Conservation (phyloP, 768 basidiomycete species). For the Psilocybe cubensis region DNA sequence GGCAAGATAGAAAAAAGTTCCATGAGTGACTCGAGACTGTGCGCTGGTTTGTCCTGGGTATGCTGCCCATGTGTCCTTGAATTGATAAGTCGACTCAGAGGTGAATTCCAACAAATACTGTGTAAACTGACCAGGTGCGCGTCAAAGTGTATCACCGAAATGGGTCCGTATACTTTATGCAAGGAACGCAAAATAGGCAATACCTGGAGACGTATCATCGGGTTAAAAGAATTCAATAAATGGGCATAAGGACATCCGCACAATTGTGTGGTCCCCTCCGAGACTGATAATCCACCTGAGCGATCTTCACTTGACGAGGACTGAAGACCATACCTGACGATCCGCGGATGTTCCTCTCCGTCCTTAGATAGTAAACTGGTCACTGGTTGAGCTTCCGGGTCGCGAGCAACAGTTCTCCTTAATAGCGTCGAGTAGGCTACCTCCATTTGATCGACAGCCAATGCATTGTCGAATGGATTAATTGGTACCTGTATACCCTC, state of each 20-base stretch:
- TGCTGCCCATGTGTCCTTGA: slow-evolving; percentile 62
- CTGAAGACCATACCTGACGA: slow-evolving; percentile 54
- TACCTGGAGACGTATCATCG: slow-evolving; percentile 53
- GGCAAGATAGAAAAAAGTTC: slow-evolving; percentile 85
- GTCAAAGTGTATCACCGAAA: slow-evolving; percentile 86
- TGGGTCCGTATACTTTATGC: slow-evolving; percentile 77
- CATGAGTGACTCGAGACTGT: slow-evolving; percentile 78
- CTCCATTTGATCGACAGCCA: slow-evolving; percentile 87
- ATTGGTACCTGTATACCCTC: slow-evolving; percentile 61
- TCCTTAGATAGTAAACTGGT: slow-evolving; percentile 52
- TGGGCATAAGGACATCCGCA: slow-evolving; percentile 26
- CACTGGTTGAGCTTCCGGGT: slow-evolving; percentile 40
- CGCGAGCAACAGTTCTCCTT: slow-evolving; percentile 49
- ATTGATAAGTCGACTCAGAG: not conserved
- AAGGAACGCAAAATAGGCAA: slow-evolving; percentile 84
- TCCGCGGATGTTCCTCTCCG: slow-evolving; percentile 69
- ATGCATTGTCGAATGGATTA: slow-evolving; percentile 78
- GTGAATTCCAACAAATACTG: not conserved
- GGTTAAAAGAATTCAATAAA: slow-evolving; percentile 44
- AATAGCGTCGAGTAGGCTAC: slow-evolving; percentile 82
- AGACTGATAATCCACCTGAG: slow-evolving; percentile 44
- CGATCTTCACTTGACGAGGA: not conserved
- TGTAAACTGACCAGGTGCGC: slow-evolving; percentile 46
- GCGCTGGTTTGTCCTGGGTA: slow-evolving; percentile 63
- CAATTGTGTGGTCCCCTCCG: slow-evolving; percentile 91